Evolutionary conservation across 345 rosid species (phyloP), one percentile per base, ranked within the genome.

Genomic region (Stellera chamaejasme): DNA sequence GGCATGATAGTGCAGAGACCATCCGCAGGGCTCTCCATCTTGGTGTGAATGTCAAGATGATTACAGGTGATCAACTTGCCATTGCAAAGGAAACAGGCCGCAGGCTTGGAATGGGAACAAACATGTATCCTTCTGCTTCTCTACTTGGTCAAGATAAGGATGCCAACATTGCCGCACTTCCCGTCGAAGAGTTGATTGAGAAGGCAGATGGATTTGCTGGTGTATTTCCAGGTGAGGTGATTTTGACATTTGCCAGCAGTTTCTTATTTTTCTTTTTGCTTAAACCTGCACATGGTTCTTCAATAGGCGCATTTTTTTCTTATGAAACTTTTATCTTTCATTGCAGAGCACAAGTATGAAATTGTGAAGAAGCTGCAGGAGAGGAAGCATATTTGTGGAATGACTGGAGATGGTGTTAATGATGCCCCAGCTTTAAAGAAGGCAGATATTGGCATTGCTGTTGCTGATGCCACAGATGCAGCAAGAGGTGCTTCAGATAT

Each of bases 1-100:
- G 96, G 75, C 96, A 88, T 59, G 96, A 88, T 44, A 88, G 94
- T 76, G 96, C 94, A 45, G 96, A 88, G 69, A 88, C 96, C 61
- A 88, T 88, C 48, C 83, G 88, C 52, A 74, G 83, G 59, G 96
- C 96, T 63, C 79, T 88, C 50, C 69, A 83, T 26, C 96, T 88
- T 11, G 96, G 96, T 56, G 96, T 88, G 50, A 88, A 85, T 48
- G 96, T 88, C 63, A 88, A 88, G 80, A 88, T 88, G 96, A 88
- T 88, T 59, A 88, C 94, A 77, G 81, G 82, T 27, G 87, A 82
- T 62, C 87, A 82, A 57, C 87, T 82, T 60, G 84, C 96, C 64
- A 85, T 88, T 51, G 96, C 81, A 7, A 88, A 88, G 72, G 96
- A 88, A 56, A 88, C 96, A 11, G 96, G 96, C 9, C 82, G 91